These are phyloP conservation scores for Xylaria curta DNA, from an alignment of 495 filamentous ascomycete genomes.

Conservation along the genomic window DNA sequence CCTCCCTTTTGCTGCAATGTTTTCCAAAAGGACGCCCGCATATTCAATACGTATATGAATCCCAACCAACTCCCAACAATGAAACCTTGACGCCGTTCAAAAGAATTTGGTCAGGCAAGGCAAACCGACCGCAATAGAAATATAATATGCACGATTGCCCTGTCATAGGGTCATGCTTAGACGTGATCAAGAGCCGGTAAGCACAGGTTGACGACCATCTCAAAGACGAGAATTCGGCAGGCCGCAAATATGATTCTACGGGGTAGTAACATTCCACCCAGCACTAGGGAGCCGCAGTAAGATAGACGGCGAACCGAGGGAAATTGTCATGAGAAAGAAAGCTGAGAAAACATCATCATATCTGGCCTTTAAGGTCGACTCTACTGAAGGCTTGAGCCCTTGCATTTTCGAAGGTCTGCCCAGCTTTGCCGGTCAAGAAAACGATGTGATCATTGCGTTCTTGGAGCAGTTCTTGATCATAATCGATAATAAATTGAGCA, in stretches of 20 bases:
- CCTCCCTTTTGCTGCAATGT: conserved; percentile 18
- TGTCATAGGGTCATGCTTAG: conserved; percentile 30
- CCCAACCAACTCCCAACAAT: conserved; percentile 9
- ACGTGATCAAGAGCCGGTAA: conserved; percentile 29
- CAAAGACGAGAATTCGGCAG: conserved; percentile 13
- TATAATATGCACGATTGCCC: conserved; percentile 28
- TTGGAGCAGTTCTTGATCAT: conserved; percentile 75
- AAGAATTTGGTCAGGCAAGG: conserved; percentile 16
- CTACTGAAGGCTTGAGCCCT: conserved; percentile 75
- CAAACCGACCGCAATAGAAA: conserved; percentile 28
- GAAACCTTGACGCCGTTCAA: conserved; percentile 2
- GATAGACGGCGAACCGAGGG: conserved; percentile 28
- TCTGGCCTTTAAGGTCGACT: conserved; percentile 97
- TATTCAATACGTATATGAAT: conserved; percentile 23
- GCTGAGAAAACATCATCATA: conserved; percentile 59
- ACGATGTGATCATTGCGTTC: conserved; percentile 75
- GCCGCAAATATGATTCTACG: conserved; percentile 33
- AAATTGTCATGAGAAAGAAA: conserved; percentile 27
- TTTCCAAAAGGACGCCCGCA: conserved; percentile 26
- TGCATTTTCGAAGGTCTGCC: conserved; percentile 72
- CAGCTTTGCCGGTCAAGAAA: conserved; percentile 78
- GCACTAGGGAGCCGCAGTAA: conserved; percentile 24
- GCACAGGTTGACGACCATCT: conserved; percentile 25
- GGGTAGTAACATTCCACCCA: conserved; percentile 22
- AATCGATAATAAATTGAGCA: conserved; percentile 83